Evolutionary conservation across 2,329 filamentous ascomycete species (phyloP), one percentile per base, ranked within the genome.

Genomic region (Seiridium cupressi): DNA sequence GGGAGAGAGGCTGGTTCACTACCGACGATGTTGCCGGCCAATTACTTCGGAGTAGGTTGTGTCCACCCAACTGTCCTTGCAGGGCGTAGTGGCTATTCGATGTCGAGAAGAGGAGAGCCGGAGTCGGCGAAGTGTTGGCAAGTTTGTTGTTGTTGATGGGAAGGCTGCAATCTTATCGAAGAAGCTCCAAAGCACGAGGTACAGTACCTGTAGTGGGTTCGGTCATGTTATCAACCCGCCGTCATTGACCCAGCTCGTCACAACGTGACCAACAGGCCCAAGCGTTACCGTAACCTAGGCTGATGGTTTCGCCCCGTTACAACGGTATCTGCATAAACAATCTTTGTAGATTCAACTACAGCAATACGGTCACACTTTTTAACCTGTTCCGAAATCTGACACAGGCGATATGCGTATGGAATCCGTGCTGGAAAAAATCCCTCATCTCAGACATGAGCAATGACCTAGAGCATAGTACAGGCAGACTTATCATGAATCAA

Each of bases 221-320:
- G 51, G 51, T 55, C 51, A 55, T 55, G 51, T 55, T 55, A 55
- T 55, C 38, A 55, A 38, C 36, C 51, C 51, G 51, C 51, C 51
- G 51, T 55, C 51, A 55, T 55, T 18, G 51, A 55, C 51, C 35
- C 36, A 55, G 36, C 51, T 55, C 35, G 46, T 48, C 46, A 48
- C 46, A 48, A 9, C 46, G 13, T 8, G 38, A 42, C 38, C 13
- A 42, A 48, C 6, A 18, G n/a, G 46, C 46, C 46, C 46, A n/a
- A 48, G 46, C 46, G 46, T 48, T 42, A 42, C 38, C 38, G 38
- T 13, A 42, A 8, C 38, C 38, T 8, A 26, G 18, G 18, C 18
- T 26, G 18, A 26, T 26, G 38, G 38, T 42, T 13, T 8, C 13
- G 38, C 38, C 38, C 38, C 38, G 38, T 13, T 42, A 42, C 38